phyloP scores from a whole-genome alignment of 2,329 filamentous ascomycete genomes.

The Didymella pomorum region DNA sequence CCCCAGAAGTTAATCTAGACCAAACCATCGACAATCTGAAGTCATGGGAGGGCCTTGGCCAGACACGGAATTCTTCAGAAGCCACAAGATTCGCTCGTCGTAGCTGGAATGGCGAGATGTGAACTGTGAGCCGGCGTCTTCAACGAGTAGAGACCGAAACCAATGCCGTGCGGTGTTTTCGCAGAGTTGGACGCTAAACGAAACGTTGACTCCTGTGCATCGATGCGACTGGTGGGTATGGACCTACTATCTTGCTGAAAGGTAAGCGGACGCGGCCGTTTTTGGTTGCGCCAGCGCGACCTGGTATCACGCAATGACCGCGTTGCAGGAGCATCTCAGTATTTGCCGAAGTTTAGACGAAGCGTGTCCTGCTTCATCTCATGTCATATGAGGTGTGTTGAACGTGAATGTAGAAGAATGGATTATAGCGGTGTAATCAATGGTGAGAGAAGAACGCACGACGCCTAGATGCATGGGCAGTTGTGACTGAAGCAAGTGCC shows the following conservation, averaged over 20 bases:
- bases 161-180: constrained; percentile 1
- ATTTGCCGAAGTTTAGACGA: constrained; percentile 1
- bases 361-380: neutral
- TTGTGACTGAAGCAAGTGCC: too few species aligned
- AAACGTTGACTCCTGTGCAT: neutral
- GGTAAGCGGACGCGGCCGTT: neutral
- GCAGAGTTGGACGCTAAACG: neutral
- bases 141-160: neutral
- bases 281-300: constrained; percentile 14
- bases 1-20: neutral
- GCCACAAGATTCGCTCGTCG: constrained; percentile 8
- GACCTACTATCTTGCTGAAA: neutral
- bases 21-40: neutral
- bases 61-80: neutral
- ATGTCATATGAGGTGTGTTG: neutral
- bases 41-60: neutral
- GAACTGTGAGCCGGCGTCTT: constrained; percentile 3
- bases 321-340: constrained; percentile 1
- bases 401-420: too few species aligned
- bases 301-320: constrained; percentile 19
- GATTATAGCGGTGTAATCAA: too few species aligned
- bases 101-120: constrained; percentile 8
- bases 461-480: too few species aligned
- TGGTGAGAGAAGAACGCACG: too few species aligned
- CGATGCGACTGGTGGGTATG: neutral